These are phyloP conservation scores for Cercis canadensis DNA, from an alignment of 306 rosid species.

Conservation along the genomic window DNA sequence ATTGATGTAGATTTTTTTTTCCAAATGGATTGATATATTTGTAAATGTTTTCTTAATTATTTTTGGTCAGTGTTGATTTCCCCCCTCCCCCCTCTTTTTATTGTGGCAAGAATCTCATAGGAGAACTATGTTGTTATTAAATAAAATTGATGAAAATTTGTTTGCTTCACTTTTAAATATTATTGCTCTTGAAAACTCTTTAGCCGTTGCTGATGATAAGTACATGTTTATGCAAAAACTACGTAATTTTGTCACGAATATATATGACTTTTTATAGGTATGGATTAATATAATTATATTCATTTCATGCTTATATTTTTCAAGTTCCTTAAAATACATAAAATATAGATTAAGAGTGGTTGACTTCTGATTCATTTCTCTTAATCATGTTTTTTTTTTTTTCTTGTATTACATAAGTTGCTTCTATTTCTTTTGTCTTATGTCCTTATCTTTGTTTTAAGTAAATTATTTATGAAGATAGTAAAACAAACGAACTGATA, in stretches of 20 bases:
- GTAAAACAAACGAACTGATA: background rate
- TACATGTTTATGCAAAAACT: conserved; percentile 87
- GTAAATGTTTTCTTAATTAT: background rate
- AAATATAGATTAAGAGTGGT: conserved; percentile 6
- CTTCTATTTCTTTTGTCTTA: conserved; percentile 6
- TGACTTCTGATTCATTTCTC: background rate
- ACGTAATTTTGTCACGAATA: conserved; percentile 68
- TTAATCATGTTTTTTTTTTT: conserved; percentile 12
- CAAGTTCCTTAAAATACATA: conserved; percentile 15
- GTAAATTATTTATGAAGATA: background rate
- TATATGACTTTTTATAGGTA: conserved; percentile 94
- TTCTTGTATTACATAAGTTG: background rate
- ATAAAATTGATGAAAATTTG: conserved; percentile 71
- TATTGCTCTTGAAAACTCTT: conserved; percentile 73
- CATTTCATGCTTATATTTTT: conserved; percentile 28
- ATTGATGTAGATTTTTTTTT: background rate
- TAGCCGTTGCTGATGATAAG: conserved; percentile 79
- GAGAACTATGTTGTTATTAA: conserved; percentile 61
- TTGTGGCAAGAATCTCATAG: conserved; percentile 78
- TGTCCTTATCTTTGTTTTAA: background rate
- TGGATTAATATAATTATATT: conserved; percentile 28
- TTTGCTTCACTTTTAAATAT: conserved; percentile 78
- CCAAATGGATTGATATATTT: conserved; percentile 11
- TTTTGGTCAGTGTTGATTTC: background rate
- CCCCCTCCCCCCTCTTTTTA: background rate